Base-by-base conservation (phyloP, 2,329 filamentous ascomycete species). In the Penicillium crustosum region DNA sequence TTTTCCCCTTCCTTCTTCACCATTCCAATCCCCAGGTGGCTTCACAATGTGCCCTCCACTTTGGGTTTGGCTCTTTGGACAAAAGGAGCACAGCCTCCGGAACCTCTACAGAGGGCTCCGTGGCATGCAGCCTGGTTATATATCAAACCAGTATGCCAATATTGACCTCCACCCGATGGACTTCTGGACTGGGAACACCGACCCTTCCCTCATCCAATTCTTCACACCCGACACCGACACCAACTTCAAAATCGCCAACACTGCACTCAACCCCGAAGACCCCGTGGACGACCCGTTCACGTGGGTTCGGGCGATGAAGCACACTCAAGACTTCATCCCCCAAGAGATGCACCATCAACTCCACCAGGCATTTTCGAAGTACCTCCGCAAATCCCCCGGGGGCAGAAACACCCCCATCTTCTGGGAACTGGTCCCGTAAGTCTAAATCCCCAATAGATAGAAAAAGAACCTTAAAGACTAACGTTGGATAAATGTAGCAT, bases 121-220 rank as follows among this genome's bases (percentile, higher is more conserved):
- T 3, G 0, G 10, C 17, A 19, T 36, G 50, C 21, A 21, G 5
- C 50, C 39, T 36, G 50, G 21, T 19, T 36, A 35, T 35, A 45
- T 36, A 7, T 17, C 50, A 25, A 45, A 45, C 21, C 21, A 45
- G 19, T 10, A 3, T 12, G 2, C 6, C 6, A 7, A 36, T 2
- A 45, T 53, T 27, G 50, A 45, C 10, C 25, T 53, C 29, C 50
- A 45, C 29, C 39, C 21, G 29, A 45, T 53, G 50, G 29, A 53
- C 19, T 45, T 53, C 29, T 27, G 39, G 39, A 36, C 29, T 21
- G 50, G 50, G 6, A 13, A 53, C 10, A 45, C 21, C 31, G 10
- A 52, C 15, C 12, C 39, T 25, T 53, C 50, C 39, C 42, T 45
- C 29, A 17, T 45, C 39, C 12, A 44, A 19, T 45, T 35, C 50